These are phyloP conservation scores for Pseudopyrenochaeta lycopersici DNA, from an alignment of 2,329 filamentous ascomycete species.

Conservation along the genomic window DNA sequence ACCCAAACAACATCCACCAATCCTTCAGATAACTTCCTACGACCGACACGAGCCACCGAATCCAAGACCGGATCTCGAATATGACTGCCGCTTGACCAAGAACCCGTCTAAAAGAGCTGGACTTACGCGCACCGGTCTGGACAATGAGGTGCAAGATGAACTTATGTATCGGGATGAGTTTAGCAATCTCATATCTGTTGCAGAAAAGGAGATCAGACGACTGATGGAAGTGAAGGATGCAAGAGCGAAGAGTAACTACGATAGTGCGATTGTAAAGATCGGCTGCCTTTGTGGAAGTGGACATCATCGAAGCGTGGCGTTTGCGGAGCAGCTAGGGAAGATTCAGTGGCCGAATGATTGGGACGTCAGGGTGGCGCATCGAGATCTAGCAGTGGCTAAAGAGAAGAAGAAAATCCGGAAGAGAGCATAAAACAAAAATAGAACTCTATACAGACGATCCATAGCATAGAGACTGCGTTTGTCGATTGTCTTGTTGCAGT, in stretches of 20 bases:
- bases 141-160: conserved; percentile 7
- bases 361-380: conserved; percentile 10
- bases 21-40: conserved; percentile 13
- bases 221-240: conserved; percentile 11
- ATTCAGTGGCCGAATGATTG: conserved; percentile 7
- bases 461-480: too few species aligned
- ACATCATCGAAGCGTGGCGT: conserved; percentile 15
- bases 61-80: conserved; percentile 10
- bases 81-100: conserved; percentile 13
- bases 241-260: conserved; percentile 1
- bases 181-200: neutral
- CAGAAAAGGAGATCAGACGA: conserved; percentile 6
- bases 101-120: conserved; percentile 2
- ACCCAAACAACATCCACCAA: conserved; percentile 1
- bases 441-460: too few species aligned
- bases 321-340: conserved; percentile 14
- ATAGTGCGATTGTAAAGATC: conserved; percentile 2
- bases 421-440: too few species aligned
- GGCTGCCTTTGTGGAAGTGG: conserved; percentile 14
- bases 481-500: too few species aligned
- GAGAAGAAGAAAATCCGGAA: neutral
- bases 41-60: conserved; percentile 9
- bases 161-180: conserved; percentile 12
- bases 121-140: conserved; percentile 9
- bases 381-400: conserved; percentile 5